phyloP scores from a whole-genome alignment of 169 alveolate genomes.

The Cryptosporidium bovis region DNA sequence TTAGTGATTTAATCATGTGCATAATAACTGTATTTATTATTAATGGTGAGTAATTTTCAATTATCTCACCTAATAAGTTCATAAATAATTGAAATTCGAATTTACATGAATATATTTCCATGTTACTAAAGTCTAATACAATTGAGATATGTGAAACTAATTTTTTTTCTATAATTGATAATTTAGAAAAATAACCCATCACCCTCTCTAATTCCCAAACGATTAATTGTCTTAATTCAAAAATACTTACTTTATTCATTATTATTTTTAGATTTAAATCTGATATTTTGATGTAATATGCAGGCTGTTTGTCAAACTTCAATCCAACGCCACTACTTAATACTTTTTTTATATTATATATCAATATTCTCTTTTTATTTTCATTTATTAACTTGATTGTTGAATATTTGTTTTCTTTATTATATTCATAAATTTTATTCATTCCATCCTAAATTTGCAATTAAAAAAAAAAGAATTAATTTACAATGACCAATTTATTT shows the following conservation, averaged over 20 bases:
- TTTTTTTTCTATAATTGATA: conserved; percentile 22
- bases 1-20: conserved; percentile 36
- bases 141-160: conserved; percentile 52
- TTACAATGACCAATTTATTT: background rate
- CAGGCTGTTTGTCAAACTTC: conserved; percentile 50
- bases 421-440: conserved; percentile 23
- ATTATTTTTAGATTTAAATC: conserved; percentile 51
- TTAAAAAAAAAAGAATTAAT: background rate
- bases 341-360: conserved; percentile 22
- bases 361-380: conserved; percentile 41
- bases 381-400: conserved; percentile 26
- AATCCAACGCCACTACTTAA: conserved; percentile 57
- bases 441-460: conserved; percentile 22
- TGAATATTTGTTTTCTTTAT: conserved; percentile 1
- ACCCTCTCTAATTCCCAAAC: conserved; percentile 66
- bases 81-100: conserved; percentile 63
- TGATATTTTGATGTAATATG: conserved; percentile 31
- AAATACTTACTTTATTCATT: background rate
- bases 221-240: conserved; percentile 45
- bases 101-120: conserved; percentile 14
- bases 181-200: conserved; percentile 32
- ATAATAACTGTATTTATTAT: conserved; percentile 33
- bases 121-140: conserved; percentile 44
- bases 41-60: conserved; percentile 58
- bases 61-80: conserved; percentile 30